Conservation (phyloP, 228 moss, liverwort and hornwort species). For the Sphagnum fallax region DNA sequence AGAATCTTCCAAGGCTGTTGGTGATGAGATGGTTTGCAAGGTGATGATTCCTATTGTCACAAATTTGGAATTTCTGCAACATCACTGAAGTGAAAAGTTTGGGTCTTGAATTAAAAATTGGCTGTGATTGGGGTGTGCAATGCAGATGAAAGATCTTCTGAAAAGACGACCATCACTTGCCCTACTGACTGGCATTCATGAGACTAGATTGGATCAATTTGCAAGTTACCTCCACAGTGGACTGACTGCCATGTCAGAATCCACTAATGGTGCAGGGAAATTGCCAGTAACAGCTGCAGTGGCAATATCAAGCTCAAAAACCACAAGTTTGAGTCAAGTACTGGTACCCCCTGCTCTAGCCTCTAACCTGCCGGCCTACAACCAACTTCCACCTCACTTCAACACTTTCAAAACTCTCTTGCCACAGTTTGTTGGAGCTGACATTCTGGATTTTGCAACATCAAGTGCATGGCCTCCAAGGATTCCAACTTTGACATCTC, state of each 20-base stretch:
- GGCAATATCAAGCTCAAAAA: not conserved
- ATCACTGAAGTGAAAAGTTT: too few species aligned
- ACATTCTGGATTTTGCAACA: not conserved
- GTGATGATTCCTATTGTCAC: slow-evolving; percentile 1
- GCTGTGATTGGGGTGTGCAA: too few species aligned
- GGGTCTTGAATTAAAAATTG: too few species aligned
- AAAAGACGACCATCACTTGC: slow-evolving; percentile 17
- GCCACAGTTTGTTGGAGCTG: slow-evolving; percentile 1
- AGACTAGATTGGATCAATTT: slow-evolving; percentile 30
- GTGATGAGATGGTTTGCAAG: slow-evolving; percentile 19
- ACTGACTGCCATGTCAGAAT: slow-evolving; percentile 4
- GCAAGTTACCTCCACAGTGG: slow-evolving; percentile 20
- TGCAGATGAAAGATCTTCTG: slow-evolving; percentile 19
- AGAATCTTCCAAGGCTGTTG: slow-evolving; percentile 18
- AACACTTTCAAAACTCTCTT: slow-evolving; percentile 5
- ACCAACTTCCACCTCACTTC: slow-evolving; percentile 4
- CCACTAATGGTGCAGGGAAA: not conserved
- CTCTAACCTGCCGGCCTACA: not conserved
- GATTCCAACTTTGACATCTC: not conserved
- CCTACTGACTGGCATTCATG: slow-evolving; percentile 31
- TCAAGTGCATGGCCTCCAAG: not conserved
- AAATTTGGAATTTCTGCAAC: too few species aligned
- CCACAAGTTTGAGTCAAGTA: not conserved
- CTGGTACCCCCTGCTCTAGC: not conserved
- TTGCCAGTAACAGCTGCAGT: slow-evolving; percentile 1